Evolutionary conservation across 2,329 filamentous ascomycete genomes (phyloP), one percentile per base, ranked within the genome.

Genomic region (Alternaria gansuensis): DNA sequence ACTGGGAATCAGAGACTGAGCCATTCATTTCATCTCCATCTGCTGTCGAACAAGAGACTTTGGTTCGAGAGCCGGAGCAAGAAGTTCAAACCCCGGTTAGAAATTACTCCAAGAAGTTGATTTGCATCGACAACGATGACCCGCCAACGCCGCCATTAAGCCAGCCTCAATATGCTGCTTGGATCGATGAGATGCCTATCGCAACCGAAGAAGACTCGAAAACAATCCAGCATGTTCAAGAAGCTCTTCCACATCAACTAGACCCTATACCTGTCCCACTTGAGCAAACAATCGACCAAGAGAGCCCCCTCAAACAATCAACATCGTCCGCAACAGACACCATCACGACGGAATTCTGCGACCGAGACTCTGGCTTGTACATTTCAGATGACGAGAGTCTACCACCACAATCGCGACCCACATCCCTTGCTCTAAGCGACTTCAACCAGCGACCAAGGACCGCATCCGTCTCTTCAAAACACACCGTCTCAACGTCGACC

Each of bases 321-420:
- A 11, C 21, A 10, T 28, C n/a, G 13, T 40, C 40, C 17, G 23
- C 28, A n/a, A 29, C 29, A 9, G 21, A 40, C 26, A 17, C 5
- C 33, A 40, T 11, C 14, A 13, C 26, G 44, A 53, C 24, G 11
- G 45, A 6, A 57, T 53, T 21, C 8, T 57, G 54, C 11, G 64
- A 69, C 37, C 64, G 67, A 44, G 70, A 73, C 57, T 73, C 68
- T 4, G 69, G 66, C 7, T 63, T 73, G 28, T 70, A 69, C 39
- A 57, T 72, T 34, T 69, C 62, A 2, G 68, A 73, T 10, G 54
- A 37, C 21, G 62, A 70, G 9, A 57, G 49, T 36, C 21, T 51
- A 17, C 48, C 57, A 13, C 28, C 60, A 14, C 33, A 45, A 14
- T 60, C 63, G 5, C 56, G 50, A 13, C 57, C 65, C 6, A 37